Evolutionary conservation across 495 filamentous ascomycete genomes (phyloP).

Genomic region (Aspergillus nidulans): DNA sequence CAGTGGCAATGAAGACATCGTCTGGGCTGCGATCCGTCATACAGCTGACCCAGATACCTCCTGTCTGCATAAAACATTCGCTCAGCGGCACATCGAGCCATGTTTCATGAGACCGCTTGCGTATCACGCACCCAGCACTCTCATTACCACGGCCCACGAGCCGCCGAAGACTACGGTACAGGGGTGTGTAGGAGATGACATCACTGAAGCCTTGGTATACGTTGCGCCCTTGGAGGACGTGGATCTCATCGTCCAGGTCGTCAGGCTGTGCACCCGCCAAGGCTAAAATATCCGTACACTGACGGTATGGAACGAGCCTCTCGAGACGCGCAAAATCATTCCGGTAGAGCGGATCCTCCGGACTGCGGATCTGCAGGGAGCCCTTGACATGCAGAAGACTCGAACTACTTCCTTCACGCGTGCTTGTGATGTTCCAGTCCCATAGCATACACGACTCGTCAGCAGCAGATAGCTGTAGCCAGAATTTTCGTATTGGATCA

Average conservation of each 20-base stretch:
- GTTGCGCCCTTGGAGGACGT: constrained; percentile 39
- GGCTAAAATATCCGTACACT: constrained; percentile 34
- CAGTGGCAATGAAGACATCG: constrained; percentile 47
- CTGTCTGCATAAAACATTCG: constrained; percentile 43
- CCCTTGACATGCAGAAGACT: constrained; percentile 6
- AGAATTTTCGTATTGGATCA: constrained; percentile 30
- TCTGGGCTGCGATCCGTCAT: constrained; percentile 35
- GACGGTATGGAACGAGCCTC: constrained; percentile 33
- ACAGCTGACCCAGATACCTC: constrained; percentile 45
- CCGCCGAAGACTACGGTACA: constrained; percentile 38
- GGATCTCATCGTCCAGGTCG: constrained; percentile 31
- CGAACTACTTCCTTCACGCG: constrained; percentile 7
- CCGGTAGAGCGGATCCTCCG: background rate
- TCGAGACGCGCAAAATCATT: constrained; percentile 38
- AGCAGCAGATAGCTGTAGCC: background rate
- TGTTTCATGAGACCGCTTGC: constrained; percentile 26
- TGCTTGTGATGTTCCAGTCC: constrained; percentile 34
- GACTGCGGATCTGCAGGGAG: background rate
- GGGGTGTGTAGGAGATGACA: constrained; percentile 40
- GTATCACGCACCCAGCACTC: constrained; percentile 29
- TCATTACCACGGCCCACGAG: constrained; percentile 35
- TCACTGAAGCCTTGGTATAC: constrained; percentile 43
- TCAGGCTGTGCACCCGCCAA: constrained; percentile 37
- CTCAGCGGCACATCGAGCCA: constrained; percentile 33
- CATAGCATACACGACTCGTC: constrained; percentile 20